Conservation (phyloP, 768 basidiomycete genomes). For the Boletus barrowsii region DNA sequence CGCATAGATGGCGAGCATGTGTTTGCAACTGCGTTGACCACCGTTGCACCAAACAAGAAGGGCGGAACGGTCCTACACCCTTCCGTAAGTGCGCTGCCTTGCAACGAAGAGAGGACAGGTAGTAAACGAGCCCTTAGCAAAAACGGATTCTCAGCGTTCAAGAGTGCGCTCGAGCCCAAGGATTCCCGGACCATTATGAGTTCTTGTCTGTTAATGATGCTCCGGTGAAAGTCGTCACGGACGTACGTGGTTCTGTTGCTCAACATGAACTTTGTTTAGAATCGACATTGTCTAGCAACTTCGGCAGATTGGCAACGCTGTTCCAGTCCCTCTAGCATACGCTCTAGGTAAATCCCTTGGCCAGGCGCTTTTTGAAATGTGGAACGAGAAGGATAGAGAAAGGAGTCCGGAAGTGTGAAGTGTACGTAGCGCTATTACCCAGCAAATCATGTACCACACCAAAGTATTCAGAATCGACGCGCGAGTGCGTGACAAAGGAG, state of each 20-base stretch:
- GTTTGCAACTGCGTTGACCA: constrained; percentile 67
- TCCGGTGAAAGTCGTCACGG: constrained; percentile 37
- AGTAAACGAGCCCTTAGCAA: constrained; percentile 45
- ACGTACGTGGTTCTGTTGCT: constrained; percentile 42
- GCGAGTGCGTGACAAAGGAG: background rate
- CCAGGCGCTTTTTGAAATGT: constrained; percentile 43
- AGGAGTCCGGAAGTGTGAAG: constrained; percentile 42
- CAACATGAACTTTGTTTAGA: constrained; percentile 1
- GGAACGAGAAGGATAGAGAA: constrained; percentile 43
- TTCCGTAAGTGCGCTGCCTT: constrained; percentile 30
- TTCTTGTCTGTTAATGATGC: constrained; percentile 49
- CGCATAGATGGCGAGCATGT: constrained; percentile 49
- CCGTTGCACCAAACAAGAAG: constrained; percentile 49
- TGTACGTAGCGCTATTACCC: background rate
- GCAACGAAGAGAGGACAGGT: background rate
- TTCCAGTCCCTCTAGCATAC: constrained; percentile 65
- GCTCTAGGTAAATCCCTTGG: constrained; percentile 53
- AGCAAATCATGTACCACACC: constrained; percentile 1
- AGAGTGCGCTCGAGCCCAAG: constrained; percentile 73
- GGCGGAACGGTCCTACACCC: constrained; percentile 45
- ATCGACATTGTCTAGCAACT: constrained; percentile 49
- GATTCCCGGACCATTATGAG: constrained; percentile 70
- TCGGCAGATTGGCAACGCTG: constrained; percentile 78
- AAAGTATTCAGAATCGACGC: background rate
- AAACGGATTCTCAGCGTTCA: constrained; percentile 63